Conservation (phyloP, 163 green algal genomes). For the Chlamydomonas reinhardtii region DNA sequence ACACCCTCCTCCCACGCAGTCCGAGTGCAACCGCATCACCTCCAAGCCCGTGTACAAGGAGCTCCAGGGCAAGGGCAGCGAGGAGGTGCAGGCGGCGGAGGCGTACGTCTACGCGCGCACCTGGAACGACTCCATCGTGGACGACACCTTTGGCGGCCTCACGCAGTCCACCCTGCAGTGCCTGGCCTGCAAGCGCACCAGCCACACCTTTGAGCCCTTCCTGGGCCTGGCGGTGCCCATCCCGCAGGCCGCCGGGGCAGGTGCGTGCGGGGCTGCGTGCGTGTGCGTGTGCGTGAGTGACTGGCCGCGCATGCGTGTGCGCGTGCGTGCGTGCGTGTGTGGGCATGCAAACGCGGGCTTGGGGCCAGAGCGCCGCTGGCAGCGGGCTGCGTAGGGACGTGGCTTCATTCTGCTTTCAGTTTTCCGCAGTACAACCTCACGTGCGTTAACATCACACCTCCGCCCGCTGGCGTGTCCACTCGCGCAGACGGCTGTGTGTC, state of each 20-base stretch:
- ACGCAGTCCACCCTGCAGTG: conserved; percentile 86
- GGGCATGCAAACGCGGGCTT: no score
- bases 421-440: no score
- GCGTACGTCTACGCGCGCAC: conserved; percentile 68
- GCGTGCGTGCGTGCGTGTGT: no score
- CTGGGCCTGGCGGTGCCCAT: conserved; percentile 87
- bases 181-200: conserved; percentile 64
- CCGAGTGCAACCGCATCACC: conserved; percentile 70
- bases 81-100: conserved; percentile 73
- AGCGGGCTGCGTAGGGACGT: no score
- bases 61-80: conserved; percentile 69
- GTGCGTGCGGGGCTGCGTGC: no score
- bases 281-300: no score
- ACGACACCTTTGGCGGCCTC: conserved; percentile 83
- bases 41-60: conserved; percentile 76
- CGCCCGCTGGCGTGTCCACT: no score
- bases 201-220: conserved; percentile 87
- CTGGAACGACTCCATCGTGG: conserved; percentile 77
- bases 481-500: not conserved
- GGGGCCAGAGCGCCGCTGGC: no score
- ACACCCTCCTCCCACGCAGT: not conserved
- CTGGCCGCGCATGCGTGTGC: no score
- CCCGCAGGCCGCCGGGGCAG: conserved; percentile 44
- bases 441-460: no score
- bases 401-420: no score